A percentile compares a stretch with the other conserved stretches of the same genome.
Conservation (phyloP, 768 basidiomycete species). For the Xerocomellus intermedius region DNA sequence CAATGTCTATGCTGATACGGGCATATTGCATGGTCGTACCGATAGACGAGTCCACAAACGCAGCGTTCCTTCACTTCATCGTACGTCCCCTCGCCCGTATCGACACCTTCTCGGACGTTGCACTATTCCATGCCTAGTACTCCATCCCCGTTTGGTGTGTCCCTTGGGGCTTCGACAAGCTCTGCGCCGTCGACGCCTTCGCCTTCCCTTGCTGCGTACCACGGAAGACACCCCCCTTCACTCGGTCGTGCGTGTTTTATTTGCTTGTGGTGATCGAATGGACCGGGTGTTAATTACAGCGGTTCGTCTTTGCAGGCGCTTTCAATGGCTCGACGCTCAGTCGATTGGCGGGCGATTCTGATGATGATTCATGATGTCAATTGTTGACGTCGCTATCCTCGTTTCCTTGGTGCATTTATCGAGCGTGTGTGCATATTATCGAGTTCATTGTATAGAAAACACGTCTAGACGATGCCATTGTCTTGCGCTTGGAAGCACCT, state of each 20-base stretch:
- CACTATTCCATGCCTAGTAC: conserved; percentile 37
- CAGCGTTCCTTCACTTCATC: conserved; percentile 32
- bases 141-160: conserved; percentile 37
- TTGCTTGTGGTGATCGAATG: background rate
- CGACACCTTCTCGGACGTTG: conserved; percentile 34
- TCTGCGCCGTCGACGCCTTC: conserved; percentile 35
- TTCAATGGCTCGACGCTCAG: conserved; percentile 30
- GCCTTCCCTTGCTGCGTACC: conserved; percentile 40
- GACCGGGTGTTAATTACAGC: background rate
- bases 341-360: conserved; percentile 27
- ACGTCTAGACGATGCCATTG: background rate
- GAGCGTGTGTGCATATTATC: conserved; percentile 1
- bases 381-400: background rate
- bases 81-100: conserved; percentile 30
- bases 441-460: conserved; percentile 3
- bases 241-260: conserved; percentile 34
- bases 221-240: conserved; percentile 36
- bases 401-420: conserved; percentile 11
- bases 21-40: background rate
- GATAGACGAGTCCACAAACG: conserved; percentile 26
- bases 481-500: background rate
- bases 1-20: background rate
- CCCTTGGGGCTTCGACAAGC: conserved; percentile 30
- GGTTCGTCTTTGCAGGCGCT: conserved; percentile 16
- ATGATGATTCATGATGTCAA: conserved; percentile 27